Conservation (phyloP, 345 rosid species). For the Camelina hispida region DNA sequence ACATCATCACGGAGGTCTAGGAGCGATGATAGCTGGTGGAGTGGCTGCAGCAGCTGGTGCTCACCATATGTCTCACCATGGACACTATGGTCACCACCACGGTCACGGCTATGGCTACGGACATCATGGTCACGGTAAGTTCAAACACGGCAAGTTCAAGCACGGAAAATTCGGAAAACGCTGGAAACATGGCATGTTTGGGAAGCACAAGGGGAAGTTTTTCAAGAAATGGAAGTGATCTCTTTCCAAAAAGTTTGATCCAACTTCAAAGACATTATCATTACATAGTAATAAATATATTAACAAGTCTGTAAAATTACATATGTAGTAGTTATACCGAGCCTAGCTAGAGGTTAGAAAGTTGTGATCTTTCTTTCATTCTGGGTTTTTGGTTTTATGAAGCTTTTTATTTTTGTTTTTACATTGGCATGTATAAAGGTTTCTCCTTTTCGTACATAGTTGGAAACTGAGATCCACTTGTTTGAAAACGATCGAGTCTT, state of each 20-base stretch:
- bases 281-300: conserved; percentile 12
- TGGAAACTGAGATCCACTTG: conserved; percentile 33
- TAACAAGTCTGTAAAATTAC: neutral
- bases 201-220: conserved; percentile 68
- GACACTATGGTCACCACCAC: conserved; percentile 51
- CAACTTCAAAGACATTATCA: neutral
- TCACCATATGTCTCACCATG: conserved; percentile 65
- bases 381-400: conserved; percentile 19
- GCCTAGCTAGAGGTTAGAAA: conserved; percentile 15
- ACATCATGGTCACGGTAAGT: conserved; percentile 65
- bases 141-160: conserved; percentile 73
- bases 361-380: conserved; percentile 12
- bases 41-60: conserved; percentile 75
- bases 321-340: conserved; percentile 2
- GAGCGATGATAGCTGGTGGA: conserved; percentile 71
- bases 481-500: conserved; percentile 25
- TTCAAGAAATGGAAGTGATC: conserved; percentile 60
- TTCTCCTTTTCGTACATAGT: neutral
- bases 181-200: conserved; percentile 71
- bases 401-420: conserved; percentile 4
- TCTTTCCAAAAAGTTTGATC: conserved; percentile 12
- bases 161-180: conserved; percentile 72
- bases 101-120: conserved; percentile 44
- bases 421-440: conserved; percentile 34
- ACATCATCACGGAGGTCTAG: conserved; percentile 55